These are phyloP conservation scores for Saccharomyces hybrid DNA, from an alignment of 1,139 yeast genomes.

Conservation along the genomic window DNA sequence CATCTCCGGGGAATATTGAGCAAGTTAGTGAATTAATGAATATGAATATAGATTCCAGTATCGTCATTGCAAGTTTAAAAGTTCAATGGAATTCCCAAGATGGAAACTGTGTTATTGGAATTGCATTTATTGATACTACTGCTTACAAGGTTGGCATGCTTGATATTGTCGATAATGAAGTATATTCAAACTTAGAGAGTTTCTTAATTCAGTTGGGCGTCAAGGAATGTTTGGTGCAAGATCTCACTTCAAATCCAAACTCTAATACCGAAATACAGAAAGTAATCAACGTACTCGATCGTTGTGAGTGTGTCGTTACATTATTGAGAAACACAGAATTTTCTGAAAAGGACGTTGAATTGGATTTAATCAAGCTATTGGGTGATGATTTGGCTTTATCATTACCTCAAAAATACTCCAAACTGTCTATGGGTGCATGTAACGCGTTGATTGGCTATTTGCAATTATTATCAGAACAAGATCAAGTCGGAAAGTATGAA, in stretches of 20 bases:
- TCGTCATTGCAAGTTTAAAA: conserved; percentile 72
- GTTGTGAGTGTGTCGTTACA: conserved; percentile 68
- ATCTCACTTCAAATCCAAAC: conserved; percentile 35
- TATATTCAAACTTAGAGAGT: conserved; percentile 79
- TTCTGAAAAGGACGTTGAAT: conserved; percentile 54
- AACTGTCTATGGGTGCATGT: conserved; percentile 33
- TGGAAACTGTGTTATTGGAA: conserved; percentile 54
- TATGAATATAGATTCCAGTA: conserved; percentile 42
- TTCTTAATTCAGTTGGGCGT: conserved; percentile 81
- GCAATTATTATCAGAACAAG: conserved; percentile 48
- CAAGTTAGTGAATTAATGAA: conserved; percentile 68
- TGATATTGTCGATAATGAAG: conserved; percentile 82
- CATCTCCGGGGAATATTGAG: conserved; percentile 87
- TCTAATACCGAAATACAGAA: conserved; percentile 41
- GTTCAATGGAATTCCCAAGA: conserved; percentile 38
- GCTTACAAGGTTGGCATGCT: conserved; percentile 58
- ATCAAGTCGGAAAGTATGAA: conserved; percentile 45
- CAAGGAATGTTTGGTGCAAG: conserved; percentile 68
- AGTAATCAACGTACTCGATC: conserved; percentile 56
- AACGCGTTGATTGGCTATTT: conserved; percentile 41
- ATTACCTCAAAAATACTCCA: conserved; percentile 41
- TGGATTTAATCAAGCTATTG: conserved; percentile 61
- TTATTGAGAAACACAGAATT: conserved; percentile 52
- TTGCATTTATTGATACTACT: conserved; percentile 73
- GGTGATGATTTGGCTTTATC: conserved; percentile 50